Evolutionary conservation across 257 asterid genomes (phyloP), one percentile per base, ranked within the genome.

Genomic region (Solanum chilense): DNA sequence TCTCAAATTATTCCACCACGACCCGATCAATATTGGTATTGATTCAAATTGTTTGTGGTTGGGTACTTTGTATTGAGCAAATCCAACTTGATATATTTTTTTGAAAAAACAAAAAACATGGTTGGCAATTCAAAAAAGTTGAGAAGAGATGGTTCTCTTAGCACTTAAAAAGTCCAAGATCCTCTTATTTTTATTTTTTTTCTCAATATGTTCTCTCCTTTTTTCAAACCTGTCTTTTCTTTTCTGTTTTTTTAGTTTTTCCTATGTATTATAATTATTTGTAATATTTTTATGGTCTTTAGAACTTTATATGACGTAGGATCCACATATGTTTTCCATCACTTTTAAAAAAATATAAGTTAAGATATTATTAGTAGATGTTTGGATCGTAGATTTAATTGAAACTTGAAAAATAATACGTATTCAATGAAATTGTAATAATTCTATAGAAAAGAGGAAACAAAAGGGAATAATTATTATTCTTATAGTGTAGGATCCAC

Each of bases 11-110:
- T 27, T 10, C 1, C 0, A 6, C 0, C 12, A 0, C 6, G 5
- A 27, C 6, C 5, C 13, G 29, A 62, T 7, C 10, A 29, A 29
- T 69, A 14, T 71, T 33, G 78, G 78, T 74, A 45, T 73, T 86
- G 87, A 88, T 88, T 86, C 85, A 88, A 91, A 56, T 91, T 92
- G 89, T 88, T 90, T 71, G 39, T 70, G 70, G 90, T 90, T 86
- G 89, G 88, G 85, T 44, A 75, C 91, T 86, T 84, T 86, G 85
- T 75, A 85, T 82, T 86, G 83, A 81, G 56, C 62, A 77, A 52
- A 88, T 39, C 58, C 83, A 77, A 25, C 20, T 62, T 20, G 35
- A 21, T 27, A 33, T 35, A 31, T 70, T 20, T 1, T 31, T 3
- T 31, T 0, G 31, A 66, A 27, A n/a, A 13, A 5, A 2, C 39